These are phyloP conservation scores for Torulaspora indica DNA, from an alignment of 805 yeast genomes.

Conservation along the genomic window DNA sequence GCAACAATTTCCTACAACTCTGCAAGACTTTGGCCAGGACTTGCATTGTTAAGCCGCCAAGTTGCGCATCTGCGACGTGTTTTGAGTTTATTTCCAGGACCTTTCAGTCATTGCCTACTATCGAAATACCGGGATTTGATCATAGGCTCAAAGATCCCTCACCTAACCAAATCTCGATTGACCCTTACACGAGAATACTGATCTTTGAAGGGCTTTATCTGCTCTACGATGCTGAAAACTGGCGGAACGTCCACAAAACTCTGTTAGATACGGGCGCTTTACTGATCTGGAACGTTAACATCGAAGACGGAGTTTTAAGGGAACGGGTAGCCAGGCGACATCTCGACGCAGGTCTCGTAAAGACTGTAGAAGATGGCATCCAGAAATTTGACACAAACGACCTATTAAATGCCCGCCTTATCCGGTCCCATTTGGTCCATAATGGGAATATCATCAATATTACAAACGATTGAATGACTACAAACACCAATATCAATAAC, in stretches of 20 bases:
- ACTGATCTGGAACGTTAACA: constrained; percentile 50
- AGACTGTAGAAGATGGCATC: constrained; percentile 46
- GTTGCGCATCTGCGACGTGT: constrained; percentile 9
- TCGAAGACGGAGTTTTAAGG: constrained; percentile 44
- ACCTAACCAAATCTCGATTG: constrained; percentile 46
- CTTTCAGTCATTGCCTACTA: constrained; percentile 31
- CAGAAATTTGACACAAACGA: constrained; percentile 54
- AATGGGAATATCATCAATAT: constrained; percentile 17
- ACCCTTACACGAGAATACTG: constrained; percentile 47
- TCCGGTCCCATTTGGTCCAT: constrained; percentile 21
- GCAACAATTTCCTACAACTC: constrained; percentile 36
- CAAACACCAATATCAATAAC: constrained; percentile 1
- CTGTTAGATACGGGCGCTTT: constrained; percentile 29
- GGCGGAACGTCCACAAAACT: constrained; percentile 39
- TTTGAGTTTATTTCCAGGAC: constrained; percentile 21
- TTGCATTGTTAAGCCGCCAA: constrained; percentile 17
- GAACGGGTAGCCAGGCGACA: constrained; percentile 66
- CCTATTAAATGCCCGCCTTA: constrained; percentile 51
- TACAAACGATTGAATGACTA: constrained; percentile 20
- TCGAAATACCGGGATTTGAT: constrained; percentile 65
- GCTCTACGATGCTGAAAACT: constrained; percentile 51
- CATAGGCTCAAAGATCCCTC: constrained; percentile 72
- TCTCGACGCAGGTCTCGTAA: constrained; percentile 50
- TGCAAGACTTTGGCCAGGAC: constrained; percentile 23
- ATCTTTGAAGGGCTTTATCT: constrained; percentile 77